phyloP scores from a whole-genome alignment of 2,329 filamentous ascomycete genomes.

The Diaporthe sp. region DNA sequence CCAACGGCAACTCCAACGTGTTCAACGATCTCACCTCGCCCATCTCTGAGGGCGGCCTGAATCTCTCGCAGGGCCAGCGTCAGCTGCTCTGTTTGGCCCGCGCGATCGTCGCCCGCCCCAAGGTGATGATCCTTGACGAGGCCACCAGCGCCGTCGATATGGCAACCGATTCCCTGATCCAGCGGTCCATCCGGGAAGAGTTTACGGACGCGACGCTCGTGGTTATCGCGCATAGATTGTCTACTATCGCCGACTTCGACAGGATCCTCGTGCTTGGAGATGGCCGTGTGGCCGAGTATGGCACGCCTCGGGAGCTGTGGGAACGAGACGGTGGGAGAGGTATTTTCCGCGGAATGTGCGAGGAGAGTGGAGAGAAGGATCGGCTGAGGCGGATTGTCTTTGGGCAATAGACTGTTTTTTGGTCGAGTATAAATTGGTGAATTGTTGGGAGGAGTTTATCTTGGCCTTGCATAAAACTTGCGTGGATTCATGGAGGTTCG shows the following conservation, averaged over 20 bases:
- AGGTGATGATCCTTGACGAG: conserved; percentile 84
- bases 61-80: conserved; percentile 80
- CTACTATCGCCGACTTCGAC: conserved; percentile 82
- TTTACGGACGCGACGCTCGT: conserved; percentile 76
- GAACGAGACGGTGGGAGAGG: conserved; percentile 53
- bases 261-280: conserved; percentile 77
- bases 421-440: not conserved
- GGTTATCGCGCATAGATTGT: conserved; percentile 80
- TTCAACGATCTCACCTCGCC: conserved; percentile 71
- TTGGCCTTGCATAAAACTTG: not conserved
- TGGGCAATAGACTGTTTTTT: conserved; percentile 36
- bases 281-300: conserved; percentile 75
- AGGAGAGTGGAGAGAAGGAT: conserved; percentile 69
- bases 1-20: conserved; percentile 69
- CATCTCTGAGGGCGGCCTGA: conserved; percentile 78
- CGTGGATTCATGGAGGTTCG: not conserved
- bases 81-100: conserved; percentile 81
- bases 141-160: conserved; percentile 84
- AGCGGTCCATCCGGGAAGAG: conserved; percentile 77
- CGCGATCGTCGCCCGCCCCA: conserved; percentile 77
- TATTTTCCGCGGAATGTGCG: conserved; percentile 72
- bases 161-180: conserved; percentile 79
- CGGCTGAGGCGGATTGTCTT: conserved; percentile 60
- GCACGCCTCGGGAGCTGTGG: conserved; percentile 71
- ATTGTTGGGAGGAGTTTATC: not conserved